phyloP scores from a whole-genome alignment of 495 filamentous ascomycete species.

The Daldinia loculata region DNA sequence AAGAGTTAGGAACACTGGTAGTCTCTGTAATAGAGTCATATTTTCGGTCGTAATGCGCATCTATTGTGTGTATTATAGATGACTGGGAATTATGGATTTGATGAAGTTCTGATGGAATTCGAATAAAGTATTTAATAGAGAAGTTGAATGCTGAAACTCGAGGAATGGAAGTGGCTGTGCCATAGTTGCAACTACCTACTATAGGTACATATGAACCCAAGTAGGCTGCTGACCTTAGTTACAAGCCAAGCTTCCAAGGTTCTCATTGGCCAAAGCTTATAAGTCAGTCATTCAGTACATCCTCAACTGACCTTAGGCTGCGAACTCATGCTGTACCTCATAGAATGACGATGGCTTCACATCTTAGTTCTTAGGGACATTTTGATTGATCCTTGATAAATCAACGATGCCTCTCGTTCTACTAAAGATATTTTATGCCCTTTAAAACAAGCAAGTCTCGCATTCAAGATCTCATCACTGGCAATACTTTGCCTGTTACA shows the following conservation, averaged over 20 bases:
- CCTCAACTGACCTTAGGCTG: not conserved
- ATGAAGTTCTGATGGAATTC: conserved; percentile 7
- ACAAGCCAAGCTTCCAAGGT: conserved; percentile 19
- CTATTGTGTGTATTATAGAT: conserved; percentile 1
- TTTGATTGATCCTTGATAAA: not conserved
- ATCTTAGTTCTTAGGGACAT: not conserved
- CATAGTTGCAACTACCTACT: not conserved
- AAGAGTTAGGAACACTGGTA: conserved; percentile 25
- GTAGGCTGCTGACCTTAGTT: not conserved
- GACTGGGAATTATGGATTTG: conserved; percentile 6
- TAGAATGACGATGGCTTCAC: conserved; percentile 20
- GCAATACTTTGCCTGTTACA: not conserved
- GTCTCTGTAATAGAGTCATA: conserved; percentile 26
- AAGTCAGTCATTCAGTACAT: conserved; percentile 4
- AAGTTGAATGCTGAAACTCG: not conserved
- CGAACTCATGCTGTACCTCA: not conserved
- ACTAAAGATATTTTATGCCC: not conserved
- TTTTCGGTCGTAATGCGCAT: conserved; percentile 3
- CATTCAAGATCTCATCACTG: not conserved
- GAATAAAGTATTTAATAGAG: conserved; percentile 8
- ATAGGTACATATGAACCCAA: too few relatives aligned
- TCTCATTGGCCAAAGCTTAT: conserved; percentile 27
- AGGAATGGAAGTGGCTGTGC: conserved; percentile 6
- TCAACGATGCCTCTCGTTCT: not conserved
- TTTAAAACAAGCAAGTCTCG: not conserved